A percentile compares a stretch with the other conserved stretches of the same genome.
phyloP scores from a whole-genome alignment of 1,139 yeast species.

The Geotrichum cucujoidarum region DNA sequence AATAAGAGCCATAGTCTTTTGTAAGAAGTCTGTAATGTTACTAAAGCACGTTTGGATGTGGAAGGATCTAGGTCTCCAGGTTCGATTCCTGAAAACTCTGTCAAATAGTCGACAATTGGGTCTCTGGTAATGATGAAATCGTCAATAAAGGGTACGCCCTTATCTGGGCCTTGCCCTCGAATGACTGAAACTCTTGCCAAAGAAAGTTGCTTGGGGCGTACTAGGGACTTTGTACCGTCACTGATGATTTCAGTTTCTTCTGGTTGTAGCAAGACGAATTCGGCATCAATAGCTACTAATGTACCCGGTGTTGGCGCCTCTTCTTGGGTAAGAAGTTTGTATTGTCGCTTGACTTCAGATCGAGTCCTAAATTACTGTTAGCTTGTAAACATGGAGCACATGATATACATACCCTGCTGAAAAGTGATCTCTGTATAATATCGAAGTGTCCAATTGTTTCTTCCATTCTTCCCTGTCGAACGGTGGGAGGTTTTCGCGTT shows the following conservation, averaged over 20 bases:
- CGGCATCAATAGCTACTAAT: slow-evolving; percentile 92
- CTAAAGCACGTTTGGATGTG: slow-evolving; percentile 63
- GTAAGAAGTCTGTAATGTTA: slow-evolving; percentile 77
- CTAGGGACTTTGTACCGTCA: slow-evolving; percentile 61
- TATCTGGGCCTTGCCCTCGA: slow-evolving; percentile 64
- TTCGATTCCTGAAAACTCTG: slow-evolving; percentile 88
- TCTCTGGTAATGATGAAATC: slow-evolving; percentile 75
- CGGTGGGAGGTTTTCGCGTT: slow-evolving; percentile 30
- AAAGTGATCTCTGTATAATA: slow-evolving; percentile 72
- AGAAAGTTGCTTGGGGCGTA: slow-evolving; percentile 71
- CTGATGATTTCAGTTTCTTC: slow-evolving; percentile 75
- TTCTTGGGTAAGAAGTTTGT: slow-evolving; percentile 54
- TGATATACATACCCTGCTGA: slow-evolving; percentile 45
- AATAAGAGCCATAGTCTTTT: slow-evolving; percentile 82
- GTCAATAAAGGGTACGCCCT: slow-evolving; percentile 82
- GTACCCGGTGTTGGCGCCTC: slow-evolving; percentile 75
- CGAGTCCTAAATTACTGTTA: slow-evolving; percentile 40
- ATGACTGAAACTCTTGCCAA: slow-evolving; percentile 87
- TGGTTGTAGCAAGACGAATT: slow-evolving; percentile 77
- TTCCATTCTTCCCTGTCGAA: slow-evolving; percentile 44
- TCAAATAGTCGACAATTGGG: slow-evolving; percentile 71
- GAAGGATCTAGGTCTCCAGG: slow-evolving; percentile 81
- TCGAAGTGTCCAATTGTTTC: slow-evolving; percentile 50
- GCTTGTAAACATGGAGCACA: background rate
- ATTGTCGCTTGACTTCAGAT: slow-evolving; percentile 55